Conservation (phyloP, 768 basidiomycete genomes). For the Cystofilobasidium macerans region DNA sequence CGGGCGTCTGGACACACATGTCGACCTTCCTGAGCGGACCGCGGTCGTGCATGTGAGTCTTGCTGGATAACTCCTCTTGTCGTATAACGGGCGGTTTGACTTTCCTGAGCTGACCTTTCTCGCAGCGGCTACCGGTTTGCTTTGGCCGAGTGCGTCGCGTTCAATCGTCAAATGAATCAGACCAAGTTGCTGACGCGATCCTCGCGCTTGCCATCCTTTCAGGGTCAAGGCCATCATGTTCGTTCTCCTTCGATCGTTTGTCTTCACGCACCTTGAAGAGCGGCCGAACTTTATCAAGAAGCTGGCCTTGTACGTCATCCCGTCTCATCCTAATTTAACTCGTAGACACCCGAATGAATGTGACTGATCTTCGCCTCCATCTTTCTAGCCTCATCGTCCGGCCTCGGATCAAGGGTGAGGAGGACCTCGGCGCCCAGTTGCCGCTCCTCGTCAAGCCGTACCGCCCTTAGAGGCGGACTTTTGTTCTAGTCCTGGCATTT, state of each 20-base stretch:
- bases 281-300: conserved; percentile 30
- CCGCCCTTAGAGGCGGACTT: not conserved
- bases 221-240: conserved; percentile 37
- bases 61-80: not conserved
- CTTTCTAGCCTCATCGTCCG: not conserved
- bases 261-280: conserved; percentile 33
- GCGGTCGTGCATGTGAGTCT: conserved; percentile 30
- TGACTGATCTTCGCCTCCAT: not conserved
- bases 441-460: not conserved
- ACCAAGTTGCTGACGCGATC: not conserved
- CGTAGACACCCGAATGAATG: not conserved
- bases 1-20: conserved; percentile 38
- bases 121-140: conserved; percentile 39
- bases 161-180: not conserved
- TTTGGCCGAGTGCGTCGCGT: conserved; percentile 30
- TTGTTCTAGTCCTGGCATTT: too few species aligned
- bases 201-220: not conserved
- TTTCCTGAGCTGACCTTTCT: not conserved
- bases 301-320: not conserved
- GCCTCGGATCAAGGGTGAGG: conserved; percentile 1
- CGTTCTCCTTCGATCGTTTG: conserved; percentile 34
- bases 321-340: not conserved
- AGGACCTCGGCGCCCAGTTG: conserved; percentile 4
- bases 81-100: not conserved
- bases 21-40: conserved; percentile 38